Base-by-base conservation (phyloP, 257 asterid species). In the Mentha longifolia region DNA sequence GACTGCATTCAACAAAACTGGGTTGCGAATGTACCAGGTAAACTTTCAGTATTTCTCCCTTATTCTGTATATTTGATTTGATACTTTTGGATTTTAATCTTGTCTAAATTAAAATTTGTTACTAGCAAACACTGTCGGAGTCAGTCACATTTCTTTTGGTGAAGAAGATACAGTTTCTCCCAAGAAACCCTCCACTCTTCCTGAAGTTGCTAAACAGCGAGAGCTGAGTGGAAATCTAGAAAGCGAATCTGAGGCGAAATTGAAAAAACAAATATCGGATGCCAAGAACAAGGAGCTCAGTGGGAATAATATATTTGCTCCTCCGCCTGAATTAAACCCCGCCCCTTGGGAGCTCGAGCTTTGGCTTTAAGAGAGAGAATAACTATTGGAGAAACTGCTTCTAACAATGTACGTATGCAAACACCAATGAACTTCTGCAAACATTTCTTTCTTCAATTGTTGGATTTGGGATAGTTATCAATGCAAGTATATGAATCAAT, bases 321-420 rank as follows among this genome's bases (percentile, higher is more conserved):
- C 99, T 3, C 96, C 99, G 22, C 99, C 99, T 69, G 99, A 95
- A 95, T 95, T 75, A 85, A 89, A 74, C 96, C 98, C 61, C 91
- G 99, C 8, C 92, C 98, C 45, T 81, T 85, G 81, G 81, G 94
- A 64, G 85, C 98, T 73, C 95, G 92, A 51, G 98, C 98, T 60
- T 79, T 91, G 68, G 96, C 97, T 6, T 80, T 95, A 65, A 79
- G 96, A 75, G 99, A 95, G 77, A 92, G 96, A 85, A 90, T 95
- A 52, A 85, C 98, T 17, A 89, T 95, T 71, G 99, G 99, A 52
- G 99, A 84, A 75, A 78, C 92, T 72, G 76, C 86, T 56, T 50
- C 84, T 16, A 70, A 61, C 19, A 79, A 84, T 71, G 98, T 95
- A 82, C 22, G 93, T 75, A 47, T 14, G 20, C 72, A 52, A 28